Evolutionary conservation across 306 rosid species (phyloP).

Genomic region (Rosa lucieae): DNA sequence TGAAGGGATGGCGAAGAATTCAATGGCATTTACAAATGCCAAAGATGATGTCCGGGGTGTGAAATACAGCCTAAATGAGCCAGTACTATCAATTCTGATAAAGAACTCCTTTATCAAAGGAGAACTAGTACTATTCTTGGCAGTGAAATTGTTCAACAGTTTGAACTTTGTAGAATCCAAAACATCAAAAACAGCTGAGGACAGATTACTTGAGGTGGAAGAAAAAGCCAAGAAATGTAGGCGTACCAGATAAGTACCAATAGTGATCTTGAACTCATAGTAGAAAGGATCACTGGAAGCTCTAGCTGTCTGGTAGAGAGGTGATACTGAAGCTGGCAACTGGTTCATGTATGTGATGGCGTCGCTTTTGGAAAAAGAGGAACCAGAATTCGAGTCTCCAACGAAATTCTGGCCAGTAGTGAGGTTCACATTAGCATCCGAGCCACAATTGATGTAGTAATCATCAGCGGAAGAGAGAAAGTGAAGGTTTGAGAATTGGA

Average conservation of each 20-base stretch:
- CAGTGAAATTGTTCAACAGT: constrained; percentile 36
- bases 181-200: constrained; percentile 44
- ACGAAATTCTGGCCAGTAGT: neutral
- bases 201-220: constrained; percentile 13
- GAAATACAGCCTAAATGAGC: constrained; percentile 25
- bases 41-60: constrained; percentile 34
- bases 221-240: constrained; percentile 53
- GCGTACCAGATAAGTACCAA: constrained; percentile 38
- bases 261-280: constrained; percentile 8
- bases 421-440: neutral
- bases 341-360: neutral
- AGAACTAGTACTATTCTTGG: constrained; percentile 1
- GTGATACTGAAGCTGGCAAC: neutral
- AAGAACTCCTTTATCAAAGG: constrained; percentile 39
- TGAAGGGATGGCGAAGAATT: constrained; percentile 38
- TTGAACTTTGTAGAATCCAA: constrained; percentile 21
- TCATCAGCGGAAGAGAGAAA: constrained; percentile 21
- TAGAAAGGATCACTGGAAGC: neutral
- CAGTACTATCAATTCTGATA: neutral
- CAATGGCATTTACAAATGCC: constrained; percentile 56
- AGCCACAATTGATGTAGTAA: constrained; percentile 53
- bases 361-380: neutral
- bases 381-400: constrained; percentile 11
- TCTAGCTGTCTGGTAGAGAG: constrained; percentile 42
- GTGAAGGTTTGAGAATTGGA: constrained; percentile 28